Evolutionary conservation across 768 basidiomycete species (phyloP).

Genomic region (Psilocybe azurescens): DNA sequence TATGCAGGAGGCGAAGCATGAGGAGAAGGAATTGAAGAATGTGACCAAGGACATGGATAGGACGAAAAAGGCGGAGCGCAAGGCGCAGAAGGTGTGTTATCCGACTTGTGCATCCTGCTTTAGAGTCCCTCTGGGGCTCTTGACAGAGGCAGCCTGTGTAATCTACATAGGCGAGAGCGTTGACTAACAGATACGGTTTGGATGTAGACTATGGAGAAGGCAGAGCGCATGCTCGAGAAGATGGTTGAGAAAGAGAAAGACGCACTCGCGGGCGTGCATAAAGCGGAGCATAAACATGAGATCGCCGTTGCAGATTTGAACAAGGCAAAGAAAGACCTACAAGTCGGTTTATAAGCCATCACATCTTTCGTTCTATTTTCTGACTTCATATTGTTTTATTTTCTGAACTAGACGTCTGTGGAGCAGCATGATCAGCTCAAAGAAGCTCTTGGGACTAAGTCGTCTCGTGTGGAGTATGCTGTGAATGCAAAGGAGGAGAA

Average conservation of each 20-base stretch:
- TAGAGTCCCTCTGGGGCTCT: not conserved
- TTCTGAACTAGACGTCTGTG: conserved; percentile 19
- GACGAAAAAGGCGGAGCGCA: conserved; percentile 58
- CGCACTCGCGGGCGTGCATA: conserved; percentile 49
- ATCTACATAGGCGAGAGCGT: no score
- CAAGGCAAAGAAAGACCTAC: conserved; percentile 41
- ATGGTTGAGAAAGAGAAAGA: conserved; percentile 53
- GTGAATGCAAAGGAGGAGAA: conserved; percentile 28
- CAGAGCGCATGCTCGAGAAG: conserved; percentile 36
- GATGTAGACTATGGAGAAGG: conserved; percentile 11
- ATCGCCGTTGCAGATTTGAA: conserved; percentile 45
- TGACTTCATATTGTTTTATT: not conserved
- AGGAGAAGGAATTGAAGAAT: conserved; percentile 53
- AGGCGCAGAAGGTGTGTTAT: conserved; percentile 37
- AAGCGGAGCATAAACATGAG: conserved; percentile 58
- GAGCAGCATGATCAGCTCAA: conserved; percentile 24
- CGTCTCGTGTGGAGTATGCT: conserved; percentile 27
- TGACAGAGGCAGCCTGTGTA: no score
- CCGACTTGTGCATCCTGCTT: not conserved
- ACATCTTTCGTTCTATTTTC: not conserved
- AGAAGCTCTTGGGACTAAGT: conserved; percentile 27
- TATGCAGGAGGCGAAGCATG: conserved; percentile 54
- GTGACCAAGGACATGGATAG: conserved; percentile 55
- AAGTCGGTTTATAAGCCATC: conserved; percentile 31
- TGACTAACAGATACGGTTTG: not conserved